Base-by-base conservation (phyloP, 441 rosid species). In the Biscutella laevigata region DNA sequence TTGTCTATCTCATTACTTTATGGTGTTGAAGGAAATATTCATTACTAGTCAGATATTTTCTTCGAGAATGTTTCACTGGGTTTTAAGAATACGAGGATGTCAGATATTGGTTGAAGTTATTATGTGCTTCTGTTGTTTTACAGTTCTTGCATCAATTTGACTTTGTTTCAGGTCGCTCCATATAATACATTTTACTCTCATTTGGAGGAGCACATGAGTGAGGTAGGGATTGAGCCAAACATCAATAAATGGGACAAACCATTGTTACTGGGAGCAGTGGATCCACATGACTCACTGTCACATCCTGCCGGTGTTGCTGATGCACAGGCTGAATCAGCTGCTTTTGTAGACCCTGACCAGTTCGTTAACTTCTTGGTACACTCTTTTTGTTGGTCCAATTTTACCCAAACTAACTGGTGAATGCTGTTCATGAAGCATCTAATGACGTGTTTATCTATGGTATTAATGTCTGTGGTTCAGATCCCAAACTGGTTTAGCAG, bases 261-360 rank as follows among this genome's bases (percentile, higher is more conserved):
- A 41, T 71, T 89, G 74, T 71, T 89, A 46, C 69, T 89, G 64
- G 99, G 97, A 67, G 76, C 80, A 47, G 74, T 94, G 67, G 99
- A 94, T 76, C 96, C 97, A 6, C 99, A 94, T 16, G 99, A 94
- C 63, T 94, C 99, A 13, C 63, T 86, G 44, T 81, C 96, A 57
- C 99, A 94, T 79, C 95, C 97, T 38, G 97, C 99, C 1, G 99
- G 99, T 33, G 95, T 80, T 9, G 86, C 97, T 55, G 99, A 89
- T 76, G 80, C 77, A 61, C 97, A 84, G 69, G 81, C 99, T 35
- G 99, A 94, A 72, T 71, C 95, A 66, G 96, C 97, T 19, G 52
- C 83, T 17, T 77, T 62, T 37, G 48, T 89, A 36, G 97, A 94
- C 62, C 88, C 96, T 61, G 97, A 89, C 69, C 99, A 83, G 52